Conservation (phyloP, 192 early-diverging fungal species). For the Coemansia sp. region DNA sequence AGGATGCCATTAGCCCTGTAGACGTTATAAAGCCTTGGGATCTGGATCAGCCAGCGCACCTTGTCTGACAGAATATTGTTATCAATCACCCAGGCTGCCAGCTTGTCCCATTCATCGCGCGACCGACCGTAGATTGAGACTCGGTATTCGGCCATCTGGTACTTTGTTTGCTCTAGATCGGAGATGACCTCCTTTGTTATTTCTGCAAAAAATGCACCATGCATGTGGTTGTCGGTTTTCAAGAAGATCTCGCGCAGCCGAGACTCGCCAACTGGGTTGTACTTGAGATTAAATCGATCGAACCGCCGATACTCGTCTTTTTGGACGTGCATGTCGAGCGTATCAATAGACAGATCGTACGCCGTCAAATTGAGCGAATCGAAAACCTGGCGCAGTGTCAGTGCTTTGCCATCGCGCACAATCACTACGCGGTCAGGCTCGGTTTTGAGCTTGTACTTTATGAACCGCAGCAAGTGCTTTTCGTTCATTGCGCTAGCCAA, state of each 20-base stretch:
- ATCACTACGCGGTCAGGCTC: conserved; percentile 76
- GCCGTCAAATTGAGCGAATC: conserved; percentile 86
- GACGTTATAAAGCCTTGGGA: conserved; percentile 88
- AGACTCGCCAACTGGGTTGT: conserved; percentile 95
- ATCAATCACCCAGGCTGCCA: conserved; percentile 88
- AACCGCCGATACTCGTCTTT: conserved; percentile 95
- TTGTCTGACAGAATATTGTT: conserved; percentile 88
- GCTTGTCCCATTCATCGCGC: conserved; percentile 86
- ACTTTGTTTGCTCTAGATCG: conserved; percentile 90
- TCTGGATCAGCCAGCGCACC: conserved; percentile 92
- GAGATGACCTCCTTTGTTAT: conserved; percentile 89
- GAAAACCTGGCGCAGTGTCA: conserved; percentile 84
- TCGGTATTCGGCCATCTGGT: conserved; percentile 93
- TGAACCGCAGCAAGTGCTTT: conserved; percentile 91
- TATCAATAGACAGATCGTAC: conserved; percentile 94
- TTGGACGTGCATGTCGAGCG: conserved; percentile 95
- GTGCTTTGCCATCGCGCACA: conserved; percentile 77
- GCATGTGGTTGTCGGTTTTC: conserved; percentile 90
- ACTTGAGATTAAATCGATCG: conserved; percentile 96
- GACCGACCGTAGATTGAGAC: conserved; percentile 93
- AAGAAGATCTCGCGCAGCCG: conserved; percentile 93
- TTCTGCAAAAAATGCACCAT: conserved; percentile 86
- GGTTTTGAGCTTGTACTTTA: conserved; percentile 83
- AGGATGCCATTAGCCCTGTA: conserved; percentile 72
- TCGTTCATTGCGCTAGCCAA: conserved; percentile 91